phyloP scores from a whole-genome alignment of 306 rosid species.

The Chamaecrista fasciculata region DNA sequence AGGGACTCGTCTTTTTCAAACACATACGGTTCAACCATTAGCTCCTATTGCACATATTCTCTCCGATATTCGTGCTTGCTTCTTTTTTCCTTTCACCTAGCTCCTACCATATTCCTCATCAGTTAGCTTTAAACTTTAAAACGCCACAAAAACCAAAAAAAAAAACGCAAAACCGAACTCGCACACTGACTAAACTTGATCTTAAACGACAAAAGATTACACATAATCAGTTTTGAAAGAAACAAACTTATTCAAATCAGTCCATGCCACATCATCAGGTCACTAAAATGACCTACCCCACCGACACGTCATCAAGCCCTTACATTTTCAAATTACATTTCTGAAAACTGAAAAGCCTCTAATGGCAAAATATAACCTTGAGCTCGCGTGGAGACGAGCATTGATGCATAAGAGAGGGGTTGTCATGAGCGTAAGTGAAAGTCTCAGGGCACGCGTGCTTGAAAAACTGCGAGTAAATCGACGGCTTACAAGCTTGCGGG shows the following conservation, averaged over 20 bases:
- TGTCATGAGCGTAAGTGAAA: conserved; percentile 69
- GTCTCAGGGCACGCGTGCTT: conserved; percentile 77
- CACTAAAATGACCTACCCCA: conserved; percentile 29
- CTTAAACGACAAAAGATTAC: too few species aligned
- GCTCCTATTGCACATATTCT: neutral
- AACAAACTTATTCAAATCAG: neutral
- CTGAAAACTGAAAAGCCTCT: neutral
- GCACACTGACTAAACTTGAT: too few species aligned
- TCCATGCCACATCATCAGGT: neutral
- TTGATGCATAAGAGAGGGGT: conserved; percentile 74
- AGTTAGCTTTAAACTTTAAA: too few species aligned
- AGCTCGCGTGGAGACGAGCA: conserved; percentile 92
- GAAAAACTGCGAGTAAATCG: conserved; percentile 56
- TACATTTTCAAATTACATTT: too few species aligned
- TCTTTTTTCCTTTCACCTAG: neutral
- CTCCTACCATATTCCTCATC: too few species aligned
- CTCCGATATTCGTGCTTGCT: neutral
- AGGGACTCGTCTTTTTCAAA: conserved; percentile 9
- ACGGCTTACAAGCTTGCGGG: conserved; percentile 51
- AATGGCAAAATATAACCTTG: conserved; percentile 90
- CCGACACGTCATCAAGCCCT: too few species aligned
- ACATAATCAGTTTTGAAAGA: too few species aligned
- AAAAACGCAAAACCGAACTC: neutral
- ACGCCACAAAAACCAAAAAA: too few species aligned
- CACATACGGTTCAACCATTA: neutral